phyloP scores from a whole-genome alignment of 345 rosid species.

The Citrus mangshanensis region DNA sequence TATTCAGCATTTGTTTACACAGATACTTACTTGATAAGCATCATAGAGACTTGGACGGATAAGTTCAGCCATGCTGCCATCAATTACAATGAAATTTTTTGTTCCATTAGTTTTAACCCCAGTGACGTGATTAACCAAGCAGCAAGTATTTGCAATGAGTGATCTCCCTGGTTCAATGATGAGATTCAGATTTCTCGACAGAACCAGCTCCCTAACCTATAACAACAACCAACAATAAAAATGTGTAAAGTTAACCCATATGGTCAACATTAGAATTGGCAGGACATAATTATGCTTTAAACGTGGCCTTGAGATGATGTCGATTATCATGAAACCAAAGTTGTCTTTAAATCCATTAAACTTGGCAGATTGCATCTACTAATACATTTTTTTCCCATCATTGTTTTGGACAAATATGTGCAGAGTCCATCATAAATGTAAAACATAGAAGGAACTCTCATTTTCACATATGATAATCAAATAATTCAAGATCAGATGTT shows the following conservation, averaged over 20 bases:
- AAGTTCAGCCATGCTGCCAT: conserved; percentile 99
- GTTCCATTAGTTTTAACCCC: conserved; percentile 98
- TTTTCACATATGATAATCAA: background rate
- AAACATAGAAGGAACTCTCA: background rate
- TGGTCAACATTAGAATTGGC: background rate
- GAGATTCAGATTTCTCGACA: conserved; percentile 70
- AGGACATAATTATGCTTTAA: background rate
- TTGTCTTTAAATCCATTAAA: too few relatives aligned
- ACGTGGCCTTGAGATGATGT: background rate
- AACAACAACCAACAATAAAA: conserved; percentile 6
- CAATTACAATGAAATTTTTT: conserved; percentile 83
- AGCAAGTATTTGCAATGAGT: conserved; percentile 91
- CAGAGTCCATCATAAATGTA: conserved; percentile 1
- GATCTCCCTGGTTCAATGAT: conserved; percentile 98
- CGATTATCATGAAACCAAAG: background rate
- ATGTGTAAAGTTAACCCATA: background rate
- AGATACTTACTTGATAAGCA: conserved; percentile 80
- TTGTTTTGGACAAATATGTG: background rate
- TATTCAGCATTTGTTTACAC: conserved; percentile 10
- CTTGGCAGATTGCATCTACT: too few relatives aligned
- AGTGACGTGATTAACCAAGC: conserved; percentile 84
- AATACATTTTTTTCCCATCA: too few relatives aligned
- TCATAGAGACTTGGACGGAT: conserved; percentile 98
- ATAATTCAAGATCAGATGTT: background rate
- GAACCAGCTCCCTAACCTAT: conserved; percentile 86